phyloP scores from a whole-genome alignment of 148 eudicot genomes.

The Euryodendron excelsum region DNA sequence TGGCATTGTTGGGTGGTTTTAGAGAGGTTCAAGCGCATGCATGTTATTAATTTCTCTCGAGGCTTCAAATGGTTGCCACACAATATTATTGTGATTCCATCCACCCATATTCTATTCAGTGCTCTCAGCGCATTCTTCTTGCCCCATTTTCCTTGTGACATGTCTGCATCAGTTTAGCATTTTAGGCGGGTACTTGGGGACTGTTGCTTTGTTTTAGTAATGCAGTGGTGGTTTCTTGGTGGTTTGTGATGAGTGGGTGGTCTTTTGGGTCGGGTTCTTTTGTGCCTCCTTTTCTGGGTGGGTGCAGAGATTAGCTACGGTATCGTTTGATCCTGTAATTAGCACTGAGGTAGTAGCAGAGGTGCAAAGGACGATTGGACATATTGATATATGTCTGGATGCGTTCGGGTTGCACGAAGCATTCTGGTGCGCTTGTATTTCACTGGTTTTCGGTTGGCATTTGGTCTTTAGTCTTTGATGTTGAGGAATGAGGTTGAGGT shows the following conservation, averaged over 20 bases:
- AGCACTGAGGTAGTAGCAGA: not conserved
- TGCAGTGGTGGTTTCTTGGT: not conserved
- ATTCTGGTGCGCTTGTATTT: not conserved
- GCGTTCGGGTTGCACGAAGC: not conserved
- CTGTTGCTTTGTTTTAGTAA: not conserved
- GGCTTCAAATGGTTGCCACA: not conserved
- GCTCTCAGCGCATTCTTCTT: not conserved
- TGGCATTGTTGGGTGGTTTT: too few species aligned
- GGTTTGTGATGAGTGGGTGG: not conserved
- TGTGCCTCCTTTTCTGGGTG: not conserved
- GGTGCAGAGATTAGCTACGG: not conserved
- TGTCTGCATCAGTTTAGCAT: not conserved
- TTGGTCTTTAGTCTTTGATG: not conserved
- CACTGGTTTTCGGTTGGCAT: not conserved
- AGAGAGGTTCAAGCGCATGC: too few species aligned
- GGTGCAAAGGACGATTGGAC: not conserved
- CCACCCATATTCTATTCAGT: not conserved
- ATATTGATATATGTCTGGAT: not conserved
- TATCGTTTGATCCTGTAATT: not conserved
- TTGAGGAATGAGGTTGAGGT: not conserved
- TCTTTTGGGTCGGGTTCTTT: not conserved
- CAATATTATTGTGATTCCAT: not conserved
- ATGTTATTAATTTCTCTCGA: not conserved
- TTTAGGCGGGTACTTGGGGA: not conserved
- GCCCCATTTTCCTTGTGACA: slow-evolving; percentile 4